phyloP scores from a whole-genome alignment of 306 rosid genomes.

The Ammopiptanthus mongolicus region DNA sequence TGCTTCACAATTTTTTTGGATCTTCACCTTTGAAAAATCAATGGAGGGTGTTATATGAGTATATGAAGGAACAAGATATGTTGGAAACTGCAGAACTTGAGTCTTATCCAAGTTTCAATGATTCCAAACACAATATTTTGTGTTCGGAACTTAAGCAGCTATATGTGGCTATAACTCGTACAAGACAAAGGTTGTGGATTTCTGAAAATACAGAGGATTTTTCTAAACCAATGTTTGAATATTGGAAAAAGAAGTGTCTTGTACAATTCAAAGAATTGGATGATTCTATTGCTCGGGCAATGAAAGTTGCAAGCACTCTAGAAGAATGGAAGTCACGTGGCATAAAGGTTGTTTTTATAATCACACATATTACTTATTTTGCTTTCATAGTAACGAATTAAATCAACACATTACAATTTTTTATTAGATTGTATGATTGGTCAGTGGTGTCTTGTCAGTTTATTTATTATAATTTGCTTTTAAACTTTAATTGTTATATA shows the following conservation, averaged over 20 bases:
- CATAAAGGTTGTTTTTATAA: slow-evolving; percentile 43
- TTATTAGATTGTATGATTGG: not conserved
- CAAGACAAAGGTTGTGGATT: slow-evolving; percentile 77
- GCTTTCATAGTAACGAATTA: not conserved
- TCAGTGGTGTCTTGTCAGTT: not conserved
- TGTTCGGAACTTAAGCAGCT: slow-evolving; percentile 75
- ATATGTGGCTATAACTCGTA: slow-evolving; percentile 71
- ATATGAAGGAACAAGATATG: slow-evolving; percentile 57
- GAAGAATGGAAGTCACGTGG: slow-evolving; percentile 81
- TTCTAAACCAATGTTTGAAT: slow-evolving; percentile 57
- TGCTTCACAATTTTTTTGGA: slow-evolving; percentile 65
- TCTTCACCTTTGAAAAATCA: slow-evolving; percentile 51
- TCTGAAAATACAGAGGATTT: slow-evolving; percentile 44
- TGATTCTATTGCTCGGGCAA: slow-evolving; percentile 67
- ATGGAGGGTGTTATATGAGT: slow-evolving; percentile 73
- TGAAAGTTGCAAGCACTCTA: slow-evolving; percentile 69
- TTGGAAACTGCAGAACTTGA: slow-evolving; percentile 24
- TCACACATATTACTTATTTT: not conserved
- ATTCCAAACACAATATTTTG: slow-evolving; percentile 55
- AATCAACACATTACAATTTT: not conserved
- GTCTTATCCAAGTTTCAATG: slow-evolving; percentile 37
- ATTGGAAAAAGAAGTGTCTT: slow-evolving; percentile 57
- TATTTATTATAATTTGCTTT: not conserved
- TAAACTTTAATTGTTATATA: not conserved
- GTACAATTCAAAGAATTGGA: slow-evolving; percentile 62